A percentile compares a stretch with the other conserved stretches of the same genome.
phyloP scores from a whole-genome alignment of 345 rosid species.

The Pseudoturritis turrita region DNA sequence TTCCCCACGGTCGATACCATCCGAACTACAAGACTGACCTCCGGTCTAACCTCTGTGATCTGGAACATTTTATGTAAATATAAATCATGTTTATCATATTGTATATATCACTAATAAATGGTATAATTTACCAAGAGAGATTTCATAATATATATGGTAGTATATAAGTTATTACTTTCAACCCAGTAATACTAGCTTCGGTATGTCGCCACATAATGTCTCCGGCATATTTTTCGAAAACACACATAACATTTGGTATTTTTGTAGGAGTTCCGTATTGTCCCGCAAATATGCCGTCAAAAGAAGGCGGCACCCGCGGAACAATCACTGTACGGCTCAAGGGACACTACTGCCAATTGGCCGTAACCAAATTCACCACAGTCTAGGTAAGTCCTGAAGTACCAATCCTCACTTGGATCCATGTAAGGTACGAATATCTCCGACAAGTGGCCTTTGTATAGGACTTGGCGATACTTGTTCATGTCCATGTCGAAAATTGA shows the following conservation, averaged over 20 bases:
- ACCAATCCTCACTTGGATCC: slow-evolving; percentile 47
- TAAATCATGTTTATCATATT: not conserved
- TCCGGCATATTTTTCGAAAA: slow-evolving; percentile 54
- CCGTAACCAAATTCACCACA: slow-evolving; percentile 52
- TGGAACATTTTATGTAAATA: slow-evolving; percentile 11
- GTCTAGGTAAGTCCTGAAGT: slow-evolving; percentile 36
- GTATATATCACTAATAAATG: not conserved
- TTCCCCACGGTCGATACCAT: slow-evolving; percentile 45
- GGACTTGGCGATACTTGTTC: slow-evolving; percentile 34
- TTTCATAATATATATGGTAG: not conserved
- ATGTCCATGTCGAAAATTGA: slow-evolving; percentile 43
- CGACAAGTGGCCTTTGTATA: slow-evolving; percentile 46
- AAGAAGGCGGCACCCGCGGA: slow-evolving; percentile 43
- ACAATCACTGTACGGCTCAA: slow-evolving; percentile 45
- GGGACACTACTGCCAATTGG: slow-evolving; percentile 32
- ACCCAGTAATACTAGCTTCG: slow-evolving; percentile 12
- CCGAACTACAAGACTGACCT: slow-evolving; percentile 49
- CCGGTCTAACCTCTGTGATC: slow-evolving; percentile 51
- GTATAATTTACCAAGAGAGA: too few relatives aligned
- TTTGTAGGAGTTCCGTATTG: slow-evolving; percentile 39
- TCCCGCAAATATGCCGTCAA: slow-evolving; percentile 41
- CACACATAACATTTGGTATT: slow-evolving; percentile 36
- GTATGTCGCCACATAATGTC: slow-evolving; percentile 37
- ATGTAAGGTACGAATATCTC: slow-evolving; percentile 54
- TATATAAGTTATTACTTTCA: not conserved